Evolutionary conservation across 1,284 basidiomycete species (phyloP).

Genomic region (Sphagnurus paluster): DNA sequence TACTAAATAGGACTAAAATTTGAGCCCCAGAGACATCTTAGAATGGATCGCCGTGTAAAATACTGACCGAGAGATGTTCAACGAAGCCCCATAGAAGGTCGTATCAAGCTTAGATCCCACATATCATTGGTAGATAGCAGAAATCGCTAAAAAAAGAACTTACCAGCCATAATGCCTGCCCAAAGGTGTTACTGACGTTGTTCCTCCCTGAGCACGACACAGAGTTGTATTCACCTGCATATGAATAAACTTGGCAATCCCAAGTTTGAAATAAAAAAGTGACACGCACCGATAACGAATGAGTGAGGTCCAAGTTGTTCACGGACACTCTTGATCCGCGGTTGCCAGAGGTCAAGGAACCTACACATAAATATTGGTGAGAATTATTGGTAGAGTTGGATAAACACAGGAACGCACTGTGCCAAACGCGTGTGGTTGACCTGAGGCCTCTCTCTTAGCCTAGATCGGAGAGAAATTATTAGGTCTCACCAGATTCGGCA

Average conservation of each 20-base stretch:
- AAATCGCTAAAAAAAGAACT: constrained; percentile 13
- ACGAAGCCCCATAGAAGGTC: constrained; percentile 48
- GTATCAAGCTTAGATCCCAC: constrained; percentile 39
- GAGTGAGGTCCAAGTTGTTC: constrained; percentile 43
- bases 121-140: background rate
- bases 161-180: constrained; percentile 51
- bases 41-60: background rate
- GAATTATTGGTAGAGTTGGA: background rate
- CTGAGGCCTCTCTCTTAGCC: constrained; percentile 22
- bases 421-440: constrained; percentile 52
- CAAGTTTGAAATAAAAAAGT: background rate
- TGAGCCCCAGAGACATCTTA: background rate
- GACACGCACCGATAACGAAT: constrained; percentile 42
- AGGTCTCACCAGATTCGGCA: constrained; percentile 43
- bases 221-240: constrained; percentile 50
- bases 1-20: constrained; percentile 24
- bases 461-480: background rate
- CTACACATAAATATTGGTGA: constrained; percentile 30
- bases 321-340: constrained; percentile 45
- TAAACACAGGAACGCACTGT: constrained; percentile 31
- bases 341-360: constrained; percentile 54
- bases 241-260: background rate
- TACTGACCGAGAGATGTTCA: constrained; percentile 46
- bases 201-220: constrained; percentile 50
- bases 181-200: constrained; percentile 51